phyloP scores from a whole-genome alignment of 176 grass and related monocot genomes.

The Oryza meyeriana region DNA sequence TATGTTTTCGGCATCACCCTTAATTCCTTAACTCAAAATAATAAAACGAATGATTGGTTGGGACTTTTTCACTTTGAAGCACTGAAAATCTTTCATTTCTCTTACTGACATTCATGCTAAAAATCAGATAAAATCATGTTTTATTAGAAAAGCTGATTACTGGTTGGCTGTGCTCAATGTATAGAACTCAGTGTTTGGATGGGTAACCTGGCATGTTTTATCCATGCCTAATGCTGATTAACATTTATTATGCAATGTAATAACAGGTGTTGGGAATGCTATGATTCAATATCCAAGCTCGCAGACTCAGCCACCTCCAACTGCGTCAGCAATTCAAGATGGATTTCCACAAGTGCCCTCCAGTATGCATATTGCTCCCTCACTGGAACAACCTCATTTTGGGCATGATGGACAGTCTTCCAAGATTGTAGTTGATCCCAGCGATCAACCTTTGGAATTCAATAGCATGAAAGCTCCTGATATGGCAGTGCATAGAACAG shows the following conservation, averaged over 20 bases:
- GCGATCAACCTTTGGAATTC: conserved; percentile 61
- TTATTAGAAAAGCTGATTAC: conserved; percentile 3
- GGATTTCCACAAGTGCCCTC: conserved; percentile 39
- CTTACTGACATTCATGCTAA: not conserved
- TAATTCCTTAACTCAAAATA: conserved; percentile 1
- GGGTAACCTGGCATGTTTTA: conserved; percentile 13
- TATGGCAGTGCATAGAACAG: conserved; percentile 39
- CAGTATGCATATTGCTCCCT: conserved; percentile 35
- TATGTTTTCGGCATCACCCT: not conserved
- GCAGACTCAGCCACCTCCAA: conserved; percentile 39
- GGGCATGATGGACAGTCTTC: conserved; percentile 34
- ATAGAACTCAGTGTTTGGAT: not conserved
- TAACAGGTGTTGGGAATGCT: conserved; percentile 46
- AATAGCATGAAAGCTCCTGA: conserved; percentile 50
- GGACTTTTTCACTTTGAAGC: not conserved
- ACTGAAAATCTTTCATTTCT: conserved; percentile 15
- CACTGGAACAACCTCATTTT: conserved; percentile 21
- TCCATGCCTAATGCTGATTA: not conserved
- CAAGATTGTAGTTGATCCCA: conserved; percentile 47
- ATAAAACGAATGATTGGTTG: not conserved
- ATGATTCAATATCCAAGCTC: conserved; percentile 48
- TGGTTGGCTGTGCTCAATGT: not conserved
- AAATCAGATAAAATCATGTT: not conserved
- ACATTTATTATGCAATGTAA: conserved; percentile 37
- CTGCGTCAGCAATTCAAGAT: conserved; percentile 57